Evolutionary conservation across 1,284 basidiomycete genomes (phyloP), one percentile per base, ranked within the genome.

Genomic region (Somion occarium): DNA sequence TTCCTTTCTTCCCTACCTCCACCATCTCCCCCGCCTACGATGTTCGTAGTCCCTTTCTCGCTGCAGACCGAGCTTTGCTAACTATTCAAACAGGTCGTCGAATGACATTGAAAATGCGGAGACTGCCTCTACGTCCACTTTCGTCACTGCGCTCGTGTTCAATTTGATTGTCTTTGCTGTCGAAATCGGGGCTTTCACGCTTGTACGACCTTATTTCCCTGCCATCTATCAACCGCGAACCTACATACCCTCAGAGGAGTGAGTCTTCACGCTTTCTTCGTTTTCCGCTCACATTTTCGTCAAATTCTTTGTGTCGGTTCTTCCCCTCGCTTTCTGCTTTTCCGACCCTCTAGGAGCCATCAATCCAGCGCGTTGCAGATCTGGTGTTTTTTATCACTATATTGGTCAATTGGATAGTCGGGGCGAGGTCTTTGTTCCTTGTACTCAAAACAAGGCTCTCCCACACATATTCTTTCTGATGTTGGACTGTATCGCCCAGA

Each of bases 151-250:
- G 1, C 76, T 94, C 44, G 79, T 79, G 38, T 82, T 90, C 72
- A 91, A 91, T 60, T 75, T 71, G 1, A 77, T 76, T 23, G 79
- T 89, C 20, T 88, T 88, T 56, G 83, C 69, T 1, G 71, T 69
- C 7, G 85, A 93, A 68, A 65, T 94, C 41, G 70, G 66, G 4
- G 76, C 77, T 3, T 95, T 92, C 68, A 86, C 88, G 20, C 53
- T 89, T 56, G 65, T 90, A 18, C 73, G 87, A 34, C 83, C 82
- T 0, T 79, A 79, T 58, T 91, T 91, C 72, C 85, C 79, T 57
- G 71, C 78, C 12, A 82, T 90, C 25, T 93, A 94, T 63, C 89
- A 93, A 62, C 92, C 92, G 0, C 73, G 91, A 48, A 87, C 89
- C 12, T 39, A 83, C 82, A 59, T 83, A 75, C 43, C 70, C 62